Evolutionary conservation across 768 basidiomycete genomes (phyloP), one percentile per base, ranked within the genome.

Genomic region (Leccinum pellstonianum): DNA sequence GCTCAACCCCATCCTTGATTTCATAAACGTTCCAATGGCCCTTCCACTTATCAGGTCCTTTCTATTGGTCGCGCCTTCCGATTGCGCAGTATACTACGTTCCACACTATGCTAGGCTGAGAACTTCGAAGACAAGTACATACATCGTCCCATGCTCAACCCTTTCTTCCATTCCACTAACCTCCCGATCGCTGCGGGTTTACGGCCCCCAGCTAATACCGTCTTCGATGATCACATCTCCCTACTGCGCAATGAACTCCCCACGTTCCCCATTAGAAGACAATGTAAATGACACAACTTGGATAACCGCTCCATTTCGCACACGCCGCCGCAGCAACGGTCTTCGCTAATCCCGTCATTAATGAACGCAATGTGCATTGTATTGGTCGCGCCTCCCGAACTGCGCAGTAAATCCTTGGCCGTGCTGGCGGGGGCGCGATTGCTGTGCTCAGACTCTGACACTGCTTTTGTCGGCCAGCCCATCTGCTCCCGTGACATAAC

Each of bases 381-480:
- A 46, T 46, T 11, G 37, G 10, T 56, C 6, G 52, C 55, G 54
- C 58, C 50, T 41, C 61, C 12, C 48, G 47, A 55, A 56, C 65
- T 67, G 62, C 56, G 59, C 59, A 56, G 38, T 15, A 25, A 43
- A 31, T 35, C 15, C 35, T 29, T 53, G 15, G 23, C 49, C 49
- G 25, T 12, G 33, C 46, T 17, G 53, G 49, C 61, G 50, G 41
- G 52, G 21, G 50, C 17, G 37, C 17, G 17, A 19, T 59, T 56
- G 67, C 68, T 60, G 60, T 70, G 68, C 37, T 15, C 4, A 15
- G 9, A n/a, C 41, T n/a, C n/a, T n/a, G 41, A 9, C 41, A 47
- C 25, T 17, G 38, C 38, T 41, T 38, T 41, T 41, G 38, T 41
- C 38, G 17, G 38, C 3, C 21, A 38, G 10, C 31, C 27, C 27